phyloP scores from a whole-genome alignment of 805 yeast genomes.

The Metschnikowia cubensis region DNA sequence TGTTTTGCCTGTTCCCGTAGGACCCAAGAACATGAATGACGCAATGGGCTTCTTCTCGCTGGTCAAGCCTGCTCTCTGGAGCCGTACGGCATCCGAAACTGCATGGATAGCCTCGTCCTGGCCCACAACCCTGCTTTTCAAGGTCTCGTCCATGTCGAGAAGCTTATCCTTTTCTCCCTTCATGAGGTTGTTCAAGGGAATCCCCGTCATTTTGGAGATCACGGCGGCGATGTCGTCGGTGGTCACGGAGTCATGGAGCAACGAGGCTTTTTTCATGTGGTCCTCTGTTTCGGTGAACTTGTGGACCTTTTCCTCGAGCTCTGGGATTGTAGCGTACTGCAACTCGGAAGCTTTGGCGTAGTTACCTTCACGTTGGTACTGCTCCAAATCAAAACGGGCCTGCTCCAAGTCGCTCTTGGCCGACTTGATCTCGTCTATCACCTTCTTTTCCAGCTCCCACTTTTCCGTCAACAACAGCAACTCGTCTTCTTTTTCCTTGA shows the following conservation, averaged over 20 bases:
- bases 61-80: conserved; percentile 95
- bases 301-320: conserved; percentile 60
- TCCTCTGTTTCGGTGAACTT: conserved; percentile 38
- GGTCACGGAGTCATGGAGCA: conserved; percentile 88
- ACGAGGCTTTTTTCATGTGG: conserved; percentile 23
- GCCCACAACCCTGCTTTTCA: conserved; percentile 80
- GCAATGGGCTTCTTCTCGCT: conserved; percentile 95
- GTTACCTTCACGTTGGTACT: conserved; percentile 77
- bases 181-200: conserved; percentile 85
- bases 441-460: conserved; percentile 82
- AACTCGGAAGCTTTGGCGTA: conserved; percentile 86
- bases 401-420: conserved; percentile 82
- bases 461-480: conserved; percentile 65
- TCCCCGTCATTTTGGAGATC: conserved; percentile 91
- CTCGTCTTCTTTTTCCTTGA: conserved; percentile 61
- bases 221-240: conserved; percentile 92
- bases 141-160: conserved; percentile 76
- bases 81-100: conserved; percentile 88
- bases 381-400: conserved; percentile 79
- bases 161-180: conserved; percentile 93
- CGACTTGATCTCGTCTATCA: conserved; percentile 70
- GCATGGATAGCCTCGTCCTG: conserved; percentile 93
- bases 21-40: conserved; percentile 93
- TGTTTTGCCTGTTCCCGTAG: conserved; percentile 98
- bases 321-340: conserved; percentile 84